Evolutionary conservation across 164 flowering plant species (phyloP), one percentile per base, ranked within the genome.

Genomic region (Buxus sempervirens): DNA sequence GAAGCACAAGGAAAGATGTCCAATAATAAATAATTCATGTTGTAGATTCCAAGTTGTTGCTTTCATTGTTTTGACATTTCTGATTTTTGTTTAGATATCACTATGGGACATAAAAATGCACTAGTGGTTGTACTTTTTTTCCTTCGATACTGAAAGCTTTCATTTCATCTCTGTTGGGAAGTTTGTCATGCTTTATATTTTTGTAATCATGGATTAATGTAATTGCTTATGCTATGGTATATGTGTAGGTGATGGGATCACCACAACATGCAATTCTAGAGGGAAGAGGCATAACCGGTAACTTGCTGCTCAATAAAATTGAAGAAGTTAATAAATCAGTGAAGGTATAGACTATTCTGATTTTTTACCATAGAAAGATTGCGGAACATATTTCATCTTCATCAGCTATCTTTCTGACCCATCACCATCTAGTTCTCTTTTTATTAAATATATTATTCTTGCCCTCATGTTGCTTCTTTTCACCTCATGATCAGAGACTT

Each of bases 301-400:
- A 83, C 63, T n/a, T 85, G 71, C 70, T 91, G 64, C 74, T 91
- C 41, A 73, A 85, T 66, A 91, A 84, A 70, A 80, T 91, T 57
- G 95, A 91, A 24, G 97, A 91, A 82, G 85, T 91, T 67, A 84
- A 73, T 32, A 82, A 73, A 77, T 86, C 97, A 64, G 87, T 91
- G 9, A 84, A 89, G 95, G 97, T 89, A 41, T 20, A 73, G 8
- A 24, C 25, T 58, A 32, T 60, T n/a, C 20, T n/a, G 12, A 32
- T 21, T 27, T 20, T 54, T 9, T 24, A n/a, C 55, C 32, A 18
- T 41, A 21, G 2, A 38, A 56, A 12, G 16, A 36, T 38, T n/a
- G 13, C 9, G 9, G n/a, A 6, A 20, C 10, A 22, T 22, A 21
- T 21, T 41, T 16, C 54, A 12, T 18, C 4, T 45, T 20, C 16